phyloP scores from a whole-genome alignment of 2,329 filamentous ascomycete genomes.

The Colletotrichum sp. region DNA sequence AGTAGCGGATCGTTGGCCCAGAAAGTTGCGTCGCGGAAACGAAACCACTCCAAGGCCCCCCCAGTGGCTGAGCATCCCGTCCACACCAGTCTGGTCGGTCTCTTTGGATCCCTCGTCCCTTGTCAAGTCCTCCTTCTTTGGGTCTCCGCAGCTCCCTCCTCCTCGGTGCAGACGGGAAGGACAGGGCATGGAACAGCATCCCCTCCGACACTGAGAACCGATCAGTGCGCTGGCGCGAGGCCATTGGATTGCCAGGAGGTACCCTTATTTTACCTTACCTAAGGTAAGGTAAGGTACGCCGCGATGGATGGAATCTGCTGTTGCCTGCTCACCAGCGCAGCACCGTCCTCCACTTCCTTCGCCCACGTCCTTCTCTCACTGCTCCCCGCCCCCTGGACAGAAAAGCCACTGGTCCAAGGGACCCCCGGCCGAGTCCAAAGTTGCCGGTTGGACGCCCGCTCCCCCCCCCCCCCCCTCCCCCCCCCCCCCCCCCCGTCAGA shows the following conservation, averaged over 20 bases:
- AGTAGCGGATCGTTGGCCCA: neutral
- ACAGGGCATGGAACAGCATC: neutral
- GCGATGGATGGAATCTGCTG: neutral
- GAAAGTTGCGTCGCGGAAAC: neutral
- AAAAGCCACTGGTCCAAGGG: neutral
- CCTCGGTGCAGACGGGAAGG: neutral
- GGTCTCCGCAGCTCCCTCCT: neutral
- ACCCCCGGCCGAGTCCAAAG: neutral
- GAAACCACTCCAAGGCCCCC: neutral
- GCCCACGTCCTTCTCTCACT: neutral
- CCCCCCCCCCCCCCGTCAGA: neutral
- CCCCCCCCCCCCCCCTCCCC: neutral
- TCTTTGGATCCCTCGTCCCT: neutral
- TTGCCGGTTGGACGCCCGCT: conserved; percentile 10
- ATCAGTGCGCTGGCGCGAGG: conserved; percentile 9
- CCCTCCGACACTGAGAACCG: neutral
- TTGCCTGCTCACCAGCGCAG: neutral
- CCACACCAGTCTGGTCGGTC: neutral
- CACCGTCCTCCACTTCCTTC: neutral
- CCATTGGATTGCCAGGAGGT: neutral
- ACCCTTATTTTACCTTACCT: neutral
- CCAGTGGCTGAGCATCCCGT: neutral
- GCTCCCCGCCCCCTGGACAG: neutral
- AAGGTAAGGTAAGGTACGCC: neutral
- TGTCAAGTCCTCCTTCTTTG: neutral